Evolutionary conservation across 1,284 basidiomycete genomes (phyloP), one percentile per base, ranked within the genome.

Genomic region (Heterobasidion parviporum): DNA sequence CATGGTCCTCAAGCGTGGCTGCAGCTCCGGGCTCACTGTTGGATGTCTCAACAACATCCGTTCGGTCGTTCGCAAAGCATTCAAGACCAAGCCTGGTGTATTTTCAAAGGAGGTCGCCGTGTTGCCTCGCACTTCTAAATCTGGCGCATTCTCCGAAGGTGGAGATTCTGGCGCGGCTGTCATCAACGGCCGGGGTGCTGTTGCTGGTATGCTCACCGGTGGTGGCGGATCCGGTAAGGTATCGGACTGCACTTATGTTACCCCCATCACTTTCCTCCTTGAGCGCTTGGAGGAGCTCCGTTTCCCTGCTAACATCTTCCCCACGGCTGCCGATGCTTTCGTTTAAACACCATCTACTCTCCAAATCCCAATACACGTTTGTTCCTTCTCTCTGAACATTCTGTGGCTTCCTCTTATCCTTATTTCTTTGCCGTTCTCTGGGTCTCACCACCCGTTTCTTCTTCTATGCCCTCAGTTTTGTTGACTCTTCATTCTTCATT

Each of bases 81-180:
- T 41, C 38, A 41, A 41, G 38, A 41, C 12, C 38, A 10, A 41
- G 38, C 38, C 38, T 41, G 38, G 38, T 41, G 12, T 66, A 56
- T 12, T 41, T 10, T 41, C 38, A n/a, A 41, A 41, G 38, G 38
- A 41, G 38, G 47, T 62, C 1, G 46, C 59, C 16, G 58, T 67
- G 9, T 47, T 61, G 1, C 61, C 65, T 50, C 59, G 56, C 59
- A 57, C n/a, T 60, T 59, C 55, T 32, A 61, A 61, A 57, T 62
- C 54, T 41, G 57, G 59, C 44, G 43, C 57, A 0, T 68, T 69
- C 56, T 67, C 67, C 20, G 54, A 8, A 6, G 33, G 10, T 15
- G 67, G 67, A 2, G 65, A 68, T 48, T 68, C 68, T 10, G 68
- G 68, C 8, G 57, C 66, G 0, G 58, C 55, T 18, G 60, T 70